Evolutionary conservation across 805 yeast genomes (phyloP).

Genomic region (Pichia exigua): DNA sequence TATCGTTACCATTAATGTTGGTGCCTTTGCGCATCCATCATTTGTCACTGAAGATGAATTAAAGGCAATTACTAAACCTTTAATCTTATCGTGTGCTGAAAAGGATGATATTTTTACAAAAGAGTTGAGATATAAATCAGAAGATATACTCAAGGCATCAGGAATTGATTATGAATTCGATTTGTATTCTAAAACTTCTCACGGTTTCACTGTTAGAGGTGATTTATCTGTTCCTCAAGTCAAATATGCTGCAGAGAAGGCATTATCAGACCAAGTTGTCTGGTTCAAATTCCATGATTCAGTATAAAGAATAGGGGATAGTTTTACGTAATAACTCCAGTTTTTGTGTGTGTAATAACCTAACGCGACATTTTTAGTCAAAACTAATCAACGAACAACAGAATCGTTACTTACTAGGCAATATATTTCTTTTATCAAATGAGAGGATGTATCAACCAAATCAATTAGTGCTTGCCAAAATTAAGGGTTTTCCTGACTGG

Average conservation of each 20-base stretch:
- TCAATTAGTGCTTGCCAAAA: slow-evolving; percentile 63
- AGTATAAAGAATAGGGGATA: not conserved
- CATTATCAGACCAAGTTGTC: slow-evolving; percentile 39
- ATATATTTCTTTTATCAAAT: not conserved
- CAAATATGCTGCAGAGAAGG: slow-evolving; percentile 61
- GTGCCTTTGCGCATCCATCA: slow-evolving; percentile 82
- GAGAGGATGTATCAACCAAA: not conserved
- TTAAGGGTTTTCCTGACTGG: slow-evolving; percentile 87
- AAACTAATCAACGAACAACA: not conserved
- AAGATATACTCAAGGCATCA: slow-evolving; percentile 39
- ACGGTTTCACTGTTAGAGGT: slow-evolving; percentile 80
- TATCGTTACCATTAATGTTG: slow-evolving; percentile 38
- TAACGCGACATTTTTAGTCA: not conserved
- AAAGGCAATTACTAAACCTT: slow-evolving; percentile 47
- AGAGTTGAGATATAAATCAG: slow-evolving; percentile 58
- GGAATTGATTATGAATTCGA: slow-evolving; percentile 52
- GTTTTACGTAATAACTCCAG: no score
- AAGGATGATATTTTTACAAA: slow-evolving; percentile 52
- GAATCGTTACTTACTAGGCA: not conserved
- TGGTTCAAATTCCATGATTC: slow-evolving; percentile 24
- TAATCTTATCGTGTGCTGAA: slow-evolving; percentile 71
- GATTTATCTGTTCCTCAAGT: slow-evolving; percentile 47
- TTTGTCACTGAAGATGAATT: slow-evolving; percentile 60
- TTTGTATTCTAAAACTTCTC: slow-evolving; percentile 54
- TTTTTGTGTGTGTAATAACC: not conserved